Conservation (phyloP, 177 flowering plant species). For the Tripterygium wilfordii region DNA sequence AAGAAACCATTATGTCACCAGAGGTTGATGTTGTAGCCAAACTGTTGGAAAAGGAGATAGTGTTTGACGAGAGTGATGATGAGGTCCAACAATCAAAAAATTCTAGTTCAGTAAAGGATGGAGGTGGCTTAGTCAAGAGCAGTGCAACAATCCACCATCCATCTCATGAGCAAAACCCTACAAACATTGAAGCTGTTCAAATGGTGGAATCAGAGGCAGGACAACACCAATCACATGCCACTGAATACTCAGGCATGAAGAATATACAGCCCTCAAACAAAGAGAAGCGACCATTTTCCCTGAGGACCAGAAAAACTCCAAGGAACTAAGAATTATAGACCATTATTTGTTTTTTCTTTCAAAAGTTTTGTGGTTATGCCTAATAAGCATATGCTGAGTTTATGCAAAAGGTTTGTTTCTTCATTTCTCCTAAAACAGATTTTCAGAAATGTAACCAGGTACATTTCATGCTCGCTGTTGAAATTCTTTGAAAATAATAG, state of each 20-base stretch:
- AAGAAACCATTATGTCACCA: constrained; percentile 5
- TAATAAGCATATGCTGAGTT: too few relatives aligned
- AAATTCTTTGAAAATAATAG: too few relatives aligned
- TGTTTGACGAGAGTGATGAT: constrained; percentile 39
- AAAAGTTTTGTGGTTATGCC: too few relatives aligned
- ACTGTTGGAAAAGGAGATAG: constrained; percentile 21
- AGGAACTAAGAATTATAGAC: constrained; percentile 14
- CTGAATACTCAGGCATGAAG: constrained; percentile 7
- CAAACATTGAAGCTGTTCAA: constrained; percentile 12
- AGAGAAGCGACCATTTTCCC: constrained; percentile 48
- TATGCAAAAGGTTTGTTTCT: too few relatives aligned
- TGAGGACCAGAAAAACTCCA: constrained; percentile 49
- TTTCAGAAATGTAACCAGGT: too few relatives aligned
- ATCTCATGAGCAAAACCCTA: constrained; percentile 12
- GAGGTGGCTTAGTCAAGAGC: background rate
- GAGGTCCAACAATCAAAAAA: constrained; percentile 8
- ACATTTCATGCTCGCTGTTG: too few relatives aligned
- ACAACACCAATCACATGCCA: constrained; percentile 1
- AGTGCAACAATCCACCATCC: too few relatives aligned
- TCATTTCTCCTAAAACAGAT: too few relatives aligned
- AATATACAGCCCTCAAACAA: constrained; percentile 10
- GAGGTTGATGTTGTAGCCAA: constrained; percentile 7
- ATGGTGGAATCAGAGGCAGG: constrained; percentile 5
- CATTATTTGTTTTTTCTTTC: too few relatives aligned
- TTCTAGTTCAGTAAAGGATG: background rate